phyloP scores from a whole-genome alignment of 768 basidiomycete genomes.

The Leucocoprinus leucothites region DNA sequence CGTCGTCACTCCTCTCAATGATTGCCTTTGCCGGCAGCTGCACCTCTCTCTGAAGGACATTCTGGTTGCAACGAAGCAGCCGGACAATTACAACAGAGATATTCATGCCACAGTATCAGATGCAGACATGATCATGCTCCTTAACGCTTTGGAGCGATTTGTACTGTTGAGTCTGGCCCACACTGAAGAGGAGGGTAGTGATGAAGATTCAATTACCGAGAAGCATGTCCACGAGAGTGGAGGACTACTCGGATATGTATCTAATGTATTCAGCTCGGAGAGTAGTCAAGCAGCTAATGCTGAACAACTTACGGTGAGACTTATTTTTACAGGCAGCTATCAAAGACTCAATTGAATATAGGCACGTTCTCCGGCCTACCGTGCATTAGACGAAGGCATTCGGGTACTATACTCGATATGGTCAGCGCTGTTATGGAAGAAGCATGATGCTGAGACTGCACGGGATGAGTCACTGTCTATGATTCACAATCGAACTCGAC shows the following conservation, averaged over 20 bases:
- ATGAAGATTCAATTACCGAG: slow-evolving; percentile 48
- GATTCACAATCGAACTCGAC: slow-evolving; percentile 62
- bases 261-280: slow-evolving; percentile 87
- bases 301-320: slow-evolving; percentile 57
- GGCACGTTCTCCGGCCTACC: slow-evolving; percentile 74
- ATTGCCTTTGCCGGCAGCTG: slow-evolving; percentile 75
- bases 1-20: slow-evolving; percentile 70
- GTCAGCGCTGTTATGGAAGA: slow-evolving; percentile 54
- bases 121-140: slow-evolving; percentile 78
- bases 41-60: slow-evolving; percentile 54
- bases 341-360: slow-evolving; percentile 21
- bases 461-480: slow-evolving; percentile 67
- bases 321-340: background rate
- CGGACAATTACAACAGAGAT: slow-evolving; percentile 36
- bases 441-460: slow-evolving; percentile 42
- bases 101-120: slow-evolving; percentile 59
- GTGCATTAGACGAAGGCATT: slow-evolving; percentile 77
- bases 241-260: slow-evolving; percentile 86
- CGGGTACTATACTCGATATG: slow-evolving; percentile 77
- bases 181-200: slow-evolving; percentile 41
- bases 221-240: slow-evolving; percentile 50
- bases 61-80: slow-evolving; percentile 36
- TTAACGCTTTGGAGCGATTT: slow-evolving; percentile 82
- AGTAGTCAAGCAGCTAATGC: slow-evolving; percentile 39
- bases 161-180: slow-evolving; percentile 70